phyloP scores from a whole-genome alignment of 306 rosid genomes.

The Citrullus amarus region DNA sequence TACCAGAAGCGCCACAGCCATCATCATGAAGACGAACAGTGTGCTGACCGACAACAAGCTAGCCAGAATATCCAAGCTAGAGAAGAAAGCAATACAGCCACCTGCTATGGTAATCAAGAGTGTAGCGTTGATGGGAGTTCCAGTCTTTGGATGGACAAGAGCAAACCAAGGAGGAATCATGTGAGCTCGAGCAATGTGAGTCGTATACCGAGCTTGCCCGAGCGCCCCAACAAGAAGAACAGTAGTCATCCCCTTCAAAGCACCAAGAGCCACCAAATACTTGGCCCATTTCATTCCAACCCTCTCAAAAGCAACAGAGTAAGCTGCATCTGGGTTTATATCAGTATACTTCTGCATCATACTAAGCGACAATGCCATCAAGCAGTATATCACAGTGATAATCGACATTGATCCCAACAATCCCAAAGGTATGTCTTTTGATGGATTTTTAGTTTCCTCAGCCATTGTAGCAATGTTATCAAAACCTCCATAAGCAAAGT shows the following conservation, averaged over 20 bases:
- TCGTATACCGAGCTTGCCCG: slow-evolving; percentile 43
- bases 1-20: slow-evolving; percentile 65
- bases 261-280: slow-evolving; percentile 60
- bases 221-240: slow-evolving; percentile 52
- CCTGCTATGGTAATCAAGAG: slow-evolving; percentile 33
- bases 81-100: slow-evolving; percentile 48
- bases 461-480: slow-evolving; percentile 62
- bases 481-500: slow-evolving; percentile 72
- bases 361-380: slow-evolving; percentile 54
- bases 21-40: slow-evolving; percentile 59
- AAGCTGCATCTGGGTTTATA: slow-evolving; percentile 44
- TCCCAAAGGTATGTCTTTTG: slow-evolving; percentile 60
- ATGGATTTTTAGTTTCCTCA: slow-evolving; percentile 64
- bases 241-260: slow-evolving; percentile 70
- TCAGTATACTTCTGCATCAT: slow-evolving; percentile 75
- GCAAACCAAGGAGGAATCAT: slow-evolving; percentile 82
- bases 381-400: slow-evolving; percentile 51
- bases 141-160: slow-evolving; percentile 63
- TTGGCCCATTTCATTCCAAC: slow-evolving; percentile 81
- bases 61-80: slow-evolving; percentile 44
- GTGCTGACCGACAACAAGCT: slow-evolving; percentile 61
- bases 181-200: slow-evolving; percentile 73
- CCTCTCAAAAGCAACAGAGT: slow-evolving; percentile 46
- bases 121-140: slow-evolving; percentile 76
- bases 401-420: slow-evolving; percentile 62